Conservation (phyloP, 495 filamentous ascomycete genomes). For the Copromyces sp. region DNA sequence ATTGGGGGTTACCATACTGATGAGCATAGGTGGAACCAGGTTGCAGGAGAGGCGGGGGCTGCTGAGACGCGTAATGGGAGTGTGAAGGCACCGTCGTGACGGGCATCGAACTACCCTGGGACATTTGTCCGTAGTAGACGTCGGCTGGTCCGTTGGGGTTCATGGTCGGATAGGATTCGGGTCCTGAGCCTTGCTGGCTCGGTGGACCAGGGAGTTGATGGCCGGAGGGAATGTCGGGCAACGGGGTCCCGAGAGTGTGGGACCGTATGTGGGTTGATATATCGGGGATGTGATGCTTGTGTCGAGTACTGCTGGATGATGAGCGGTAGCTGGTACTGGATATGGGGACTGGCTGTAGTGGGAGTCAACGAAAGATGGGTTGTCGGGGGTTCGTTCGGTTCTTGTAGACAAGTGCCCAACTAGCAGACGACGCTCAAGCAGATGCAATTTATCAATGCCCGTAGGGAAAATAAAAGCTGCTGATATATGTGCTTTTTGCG, state of each 20-base stretch:
- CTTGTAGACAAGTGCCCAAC: not conserved
- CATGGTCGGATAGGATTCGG: slow-evolving; percentile 65
- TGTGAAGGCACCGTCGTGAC: slow-evolving; percentile 74
- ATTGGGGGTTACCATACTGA: slow-evolving; percentile 52
- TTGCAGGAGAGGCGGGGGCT: slow-evolving; percentile 65
- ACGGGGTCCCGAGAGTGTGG: slow-evolving; percentile 40
- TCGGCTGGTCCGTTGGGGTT: slow-evolving; percentile 69
- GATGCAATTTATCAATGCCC: not conserved
- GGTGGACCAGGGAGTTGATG: slow-evolving; percentile 30
- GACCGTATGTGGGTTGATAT: slow-evolving; percentile 13
- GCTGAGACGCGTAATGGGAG: slow-evolving; percentile 62
- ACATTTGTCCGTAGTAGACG: slow-evolving; percentile 77
- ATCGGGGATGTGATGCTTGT: not conserved
- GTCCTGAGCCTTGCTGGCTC: slow-evolving; percentile 34
- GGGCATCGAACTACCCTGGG: slow-evolving; percentile 67
- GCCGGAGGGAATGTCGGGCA: slow-evolving; percentile 35
- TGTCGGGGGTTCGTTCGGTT: not conserved
- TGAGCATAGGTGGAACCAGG: slow-evolving; percentile 64
- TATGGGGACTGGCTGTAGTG: not conserved
- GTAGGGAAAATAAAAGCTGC: not conserved
- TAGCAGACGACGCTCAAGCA: not conserved
- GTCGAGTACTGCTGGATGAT: not conserved
- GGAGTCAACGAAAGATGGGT: not conserved
- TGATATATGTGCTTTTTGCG: not conserved
- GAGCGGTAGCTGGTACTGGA: not conserved